Evolutionary conservation across 345 rosid genomes (phyloP).

Genomic region (Punica granatum): DNA sequence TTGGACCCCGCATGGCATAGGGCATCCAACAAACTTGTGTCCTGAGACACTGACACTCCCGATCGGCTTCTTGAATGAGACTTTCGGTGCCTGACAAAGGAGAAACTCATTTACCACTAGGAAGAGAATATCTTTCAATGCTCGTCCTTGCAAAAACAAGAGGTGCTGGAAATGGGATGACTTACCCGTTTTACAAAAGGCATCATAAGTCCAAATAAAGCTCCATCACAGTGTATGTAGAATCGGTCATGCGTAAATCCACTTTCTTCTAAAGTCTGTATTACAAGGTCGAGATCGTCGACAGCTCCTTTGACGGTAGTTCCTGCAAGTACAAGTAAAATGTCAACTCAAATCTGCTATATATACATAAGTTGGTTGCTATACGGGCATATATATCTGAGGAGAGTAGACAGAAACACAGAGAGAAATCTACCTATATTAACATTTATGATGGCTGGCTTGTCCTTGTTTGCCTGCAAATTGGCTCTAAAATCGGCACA

Average conservation of each 20-base stretch:
- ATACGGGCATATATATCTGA: not conserved
- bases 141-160: not conserved
- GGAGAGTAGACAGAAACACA: not conserved
- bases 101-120: not conserved
- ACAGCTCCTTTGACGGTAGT: constrained; percentile 98
- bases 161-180: not conserved
- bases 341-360: not conserved
- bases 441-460: constrained; percentile 86
- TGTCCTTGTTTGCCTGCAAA: constrained; percentile 72
- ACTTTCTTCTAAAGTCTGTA: constrained; percentile 77
- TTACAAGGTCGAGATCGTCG: constrained; percentile 92
- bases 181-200: constrained; percentile 92
- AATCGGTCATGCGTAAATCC: constrained; percentile 72
- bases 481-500: constrained; percentile 58
- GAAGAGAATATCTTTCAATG: not conserved
- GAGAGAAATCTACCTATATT: constrained; percentile 55
- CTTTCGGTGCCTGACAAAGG: constrained; percentile 12
- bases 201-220: constrained; percentile 97
- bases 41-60: constrained; percentile 12
- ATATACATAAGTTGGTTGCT: not conserved
- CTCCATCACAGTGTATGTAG: constrained; percentile 98
- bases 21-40: constrained; percentile 91
- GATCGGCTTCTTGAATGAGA: constrained; percentile 12
- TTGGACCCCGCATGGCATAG: constrained; percentile 98
- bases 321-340: constrained; percentile 31